Base-by-base conservation (phyloP, 2,329 filamentous ascomycete genomes). In the Talaromyces rugulosus region DNA sequence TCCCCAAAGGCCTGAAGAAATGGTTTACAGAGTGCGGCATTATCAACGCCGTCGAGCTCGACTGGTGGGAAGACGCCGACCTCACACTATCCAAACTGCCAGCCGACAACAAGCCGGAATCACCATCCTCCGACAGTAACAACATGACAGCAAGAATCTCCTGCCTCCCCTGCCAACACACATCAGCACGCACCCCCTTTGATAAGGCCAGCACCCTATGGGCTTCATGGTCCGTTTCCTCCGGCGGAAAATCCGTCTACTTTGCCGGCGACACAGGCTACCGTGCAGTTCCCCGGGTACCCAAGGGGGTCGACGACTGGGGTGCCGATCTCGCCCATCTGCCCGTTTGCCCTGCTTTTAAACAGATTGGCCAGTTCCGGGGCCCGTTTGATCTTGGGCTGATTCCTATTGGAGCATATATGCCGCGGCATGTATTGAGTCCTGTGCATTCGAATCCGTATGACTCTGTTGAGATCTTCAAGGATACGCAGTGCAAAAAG, bases 341-440 rank as follows among this genome's bases (percentile, higher is more conserved):
- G 2, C 90, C 91, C 8, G 77, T 81, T 44, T 92, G 89, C 72
- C 91, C 92, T 4, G 90, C 91, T 57, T 96, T 96, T 78, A 82
- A 83, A 63, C 82, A 93, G 72, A 93, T 96, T 67, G 92, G 92
- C 63, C 77, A 85, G 14, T 81, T 87, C 52, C 82, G 90, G 51
- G 92, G 92, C 0, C 90, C 90, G 0, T 95, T 96, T 70, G 91
- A 96, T 73, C 82, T 96, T 7, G 92, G 92, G 0, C 78, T 96
- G 57, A 92, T 96, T 66, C 92, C 92, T 52, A 96, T 96, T 67
- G 92, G 92, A 62, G 92, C 91, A 1, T 96, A 96, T 77, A 81
- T 84, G 64, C 69, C 68, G 50, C 63, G 68, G 16, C 80, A 72
- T 67, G 74, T 92, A 66, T 91, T 93, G 79, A 90, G 86, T 36